Base-by-base conservation (phyloP, 352 stramenopile genomes). In the Globisporangium ultimum region DNA sequence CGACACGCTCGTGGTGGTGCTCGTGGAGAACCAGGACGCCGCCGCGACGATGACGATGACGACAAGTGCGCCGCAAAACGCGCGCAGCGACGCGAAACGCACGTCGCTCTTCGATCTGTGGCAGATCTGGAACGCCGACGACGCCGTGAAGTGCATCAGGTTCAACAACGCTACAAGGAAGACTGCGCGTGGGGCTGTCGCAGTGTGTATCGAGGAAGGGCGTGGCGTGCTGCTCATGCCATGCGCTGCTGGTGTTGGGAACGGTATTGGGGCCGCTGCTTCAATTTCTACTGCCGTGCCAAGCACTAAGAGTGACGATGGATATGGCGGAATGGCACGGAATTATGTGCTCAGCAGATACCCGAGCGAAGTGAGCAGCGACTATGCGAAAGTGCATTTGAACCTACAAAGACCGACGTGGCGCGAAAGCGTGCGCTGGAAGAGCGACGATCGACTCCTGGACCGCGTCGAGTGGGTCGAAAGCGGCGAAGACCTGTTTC, bases 401-500 rank as follows among this genome's bases (percentile, higher is more conserved):
- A 68, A 90, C 41, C 61, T 93, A 32, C 68, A 89, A 46, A 54
- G 86, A 48, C 80, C 81, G 15, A 75, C 71, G 24, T 93, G 84
- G 84, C 63, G 68, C 6, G 84, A 93, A 42, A 87, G 74, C 47
- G 67, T 84, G 49, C 78, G 84, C 36, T 93, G 84, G 84, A 75
- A 80, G 43, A 76, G 74, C 42, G 84, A 91, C 3, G 80, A 91
- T 51, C 64, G 69, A 7, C 22, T 75, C 10, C 56, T 92, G 62
- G 84, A 74, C 46, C 80, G 78, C n/a, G 55, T 93, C 38, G 72
- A 86, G 64, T 93, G 84, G 84, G 76, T 89, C 13, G 80, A 90
- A 36, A 84, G 66, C 18, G 81, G 78, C 0, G 80, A 88, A 47
- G 53, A 93, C 41, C 71, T 93, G 14, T 67, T 87, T n/a, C 60